Evolutionary conservation across 441 rosid species (phyloP).

Genomic region (Cnidoscolus chayamansa): DNA sequence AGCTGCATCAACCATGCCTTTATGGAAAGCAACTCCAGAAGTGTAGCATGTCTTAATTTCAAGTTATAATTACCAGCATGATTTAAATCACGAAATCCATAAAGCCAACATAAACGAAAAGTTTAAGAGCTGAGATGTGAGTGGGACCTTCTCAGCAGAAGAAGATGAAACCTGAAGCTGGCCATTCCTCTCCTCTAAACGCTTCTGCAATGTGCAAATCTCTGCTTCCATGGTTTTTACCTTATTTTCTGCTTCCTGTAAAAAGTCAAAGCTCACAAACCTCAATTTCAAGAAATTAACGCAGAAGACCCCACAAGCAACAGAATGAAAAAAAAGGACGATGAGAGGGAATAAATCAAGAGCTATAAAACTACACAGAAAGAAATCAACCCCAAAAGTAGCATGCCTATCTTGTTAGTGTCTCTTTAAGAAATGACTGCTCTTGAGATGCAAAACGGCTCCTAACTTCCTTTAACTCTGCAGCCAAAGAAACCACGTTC

Average conservation of each 20-base stretch:
- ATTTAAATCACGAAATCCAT: neutral
- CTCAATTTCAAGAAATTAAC: constrained; percentile 10
- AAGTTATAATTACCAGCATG: constrained; percentile 18
- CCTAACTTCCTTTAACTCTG: constrained; percentile 78
- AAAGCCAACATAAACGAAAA: neutral
- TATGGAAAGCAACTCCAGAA: constrained; percentile 12
- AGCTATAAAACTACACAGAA: constrained; percentile 16
- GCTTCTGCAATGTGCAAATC: constrained; percentile 41
- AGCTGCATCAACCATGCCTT: constrained; percentile 17
- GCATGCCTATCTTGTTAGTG: constrained; percentile 72
- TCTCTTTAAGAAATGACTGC: constrained; percentile 65
- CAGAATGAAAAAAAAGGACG: neutral
- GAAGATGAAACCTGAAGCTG: constrained; percentile 65
- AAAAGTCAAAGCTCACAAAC: constrained; percentile 14
- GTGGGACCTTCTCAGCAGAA: constrained; percentile 67
- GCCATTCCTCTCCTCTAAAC: constrained; percentile 56
- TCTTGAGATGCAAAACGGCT: constrained; percentile 66
- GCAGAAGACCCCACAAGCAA: constrained; percentile 16
- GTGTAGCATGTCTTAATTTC: constrained; percentile 13
- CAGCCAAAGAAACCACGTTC: constrained; percentile 85
- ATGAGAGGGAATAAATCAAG: constrained; percentile 24
- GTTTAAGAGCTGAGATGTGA: neutral
- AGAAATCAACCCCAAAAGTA: constrained; percentile 18
- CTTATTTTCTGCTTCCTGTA: constrained; percentile 72
- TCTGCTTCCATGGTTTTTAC: constrained; percentile 69